A percentile compares a stretch with the other conserved stretches of the same genome.
Conservation (phyloP, 1,139 yeast genomes). For the Geotrichum histeridarum region DNA sequence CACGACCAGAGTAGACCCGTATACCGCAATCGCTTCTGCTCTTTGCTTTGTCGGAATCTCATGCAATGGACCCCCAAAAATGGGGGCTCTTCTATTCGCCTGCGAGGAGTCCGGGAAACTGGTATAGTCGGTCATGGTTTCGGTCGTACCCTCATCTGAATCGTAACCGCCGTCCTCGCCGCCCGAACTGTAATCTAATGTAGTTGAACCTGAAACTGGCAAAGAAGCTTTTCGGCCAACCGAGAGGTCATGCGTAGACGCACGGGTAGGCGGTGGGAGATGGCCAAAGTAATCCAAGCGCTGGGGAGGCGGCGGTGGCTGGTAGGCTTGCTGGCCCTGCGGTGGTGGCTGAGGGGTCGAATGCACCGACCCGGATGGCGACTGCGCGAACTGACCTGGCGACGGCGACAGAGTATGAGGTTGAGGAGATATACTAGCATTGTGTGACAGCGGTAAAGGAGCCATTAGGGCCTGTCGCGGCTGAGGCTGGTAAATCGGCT, state of each 20-base stretch:
- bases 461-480: background rate
- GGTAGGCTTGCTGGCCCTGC: slow-evolving; percentile 7
- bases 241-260: background rate
- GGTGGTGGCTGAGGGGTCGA: background rate
- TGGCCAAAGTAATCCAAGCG: slow-evolving; percentile 13
- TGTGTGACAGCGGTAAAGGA: background rate
- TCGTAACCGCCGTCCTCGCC: slow-evolving; percentile 19
- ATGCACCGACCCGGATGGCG: background rate
- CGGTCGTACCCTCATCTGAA: slow-evolving; percentile 21
- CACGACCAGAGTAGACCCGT: slow-evolving; percentile 30
- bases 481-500: slow-evolving; percentile 2
- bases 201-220: slow-evolving; percentile 10
- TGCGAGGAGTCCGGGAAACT: slow-evolving; percentile 37
- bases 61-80: slow-evolving; percentile 31
- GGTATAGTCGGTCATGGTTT: slow-evolving; percentile 12
- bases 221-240: slow-evolving; percentile 8
- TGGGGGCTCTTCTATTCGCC: slow-evolving; percentile 36
- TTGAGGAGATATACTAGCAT: background rate
- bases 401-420: background rate
- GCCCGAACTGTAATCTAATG: slow-evolving; percentile 11
- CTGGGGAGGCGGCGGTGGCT: slow-evolving; percentile 19
- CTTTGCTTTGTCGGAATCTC: slow-evolving; percentile 31
- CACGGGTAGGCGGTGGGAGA: background rate
- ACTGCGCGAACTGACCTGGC: background rate
- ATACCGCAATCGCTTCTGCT: slow-evolving; percentile 27